These are phyloP conservation scores for Mycena floridula DNA, from an alignment of 768 basidiomycete genomes.

Conservation along the genomic window DNA sequence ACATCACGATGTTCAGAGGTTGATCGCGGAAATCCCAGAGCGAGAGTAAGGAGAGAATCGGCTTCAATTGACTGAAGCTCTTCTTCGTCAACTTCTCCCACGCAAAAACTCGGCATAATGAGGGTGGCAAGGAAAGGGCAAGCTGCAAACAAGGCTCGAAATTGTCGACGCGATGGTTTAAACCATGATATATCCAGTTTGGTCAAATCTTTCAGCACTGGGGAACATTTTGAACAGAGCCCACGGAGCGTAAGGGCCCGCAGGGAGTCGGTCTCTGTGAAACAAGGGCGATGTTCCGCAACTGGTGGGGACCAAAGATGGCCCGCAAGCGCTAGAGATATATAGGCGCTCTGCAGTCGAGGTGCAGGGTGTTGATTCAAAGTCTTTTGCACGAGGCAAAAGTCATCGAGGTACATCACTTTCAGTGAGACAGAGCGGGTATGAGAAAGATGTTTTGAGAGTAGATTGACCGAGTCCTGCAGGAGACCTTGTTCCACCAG, in stretches of 20 bases:
- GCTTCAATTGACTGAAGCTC: too few species aligned
- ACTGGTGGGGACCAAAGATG: neutral
- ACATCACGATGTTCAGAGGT: constrained; percentile 2
- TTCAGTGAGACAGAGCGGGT: too few species aligned
- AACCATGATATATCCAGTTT: constrained; percentile 14
- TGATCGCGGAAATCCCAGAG: too few species aligned
- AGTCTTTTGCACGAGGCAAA: too few species aligned
- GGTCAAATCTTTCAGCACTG: constrained; percentile 8
- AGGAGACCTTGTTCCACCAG: neutral
- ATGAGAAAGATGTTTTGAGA: too few species aligned
- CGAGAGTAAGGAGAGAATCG: too few species aligned
- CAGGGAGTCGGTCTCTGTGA: constrained; percentile 1
- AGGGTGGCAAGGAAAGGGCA: constrained; percentile 7
- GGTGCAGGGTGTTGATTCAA: too few species aligned
- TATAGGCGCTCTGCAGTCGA: neutral
- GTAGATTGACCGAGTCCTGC: too few species aligned
- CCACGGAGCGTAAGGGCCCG: constrained; percentile 12
- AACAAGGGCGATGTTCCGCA: neutral
- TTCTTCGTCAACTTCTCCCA: too few species aligned
- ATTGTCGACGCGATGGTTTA: constrained; percentile 4
- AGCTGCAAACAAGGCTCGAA: constrained; percentile 12
- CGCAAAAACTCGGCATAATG: constrained; percentile 14
- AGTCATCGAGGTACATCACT: too few species aligned
- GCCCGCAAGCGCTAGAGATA: neutral
- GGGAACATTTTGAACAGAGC: constrained; percentile 2